These are phyloP conservation scores for Fragaria vesca DNA, from an alignment of 306 rosid genomes.

Conservation along the genomic window DNA sequence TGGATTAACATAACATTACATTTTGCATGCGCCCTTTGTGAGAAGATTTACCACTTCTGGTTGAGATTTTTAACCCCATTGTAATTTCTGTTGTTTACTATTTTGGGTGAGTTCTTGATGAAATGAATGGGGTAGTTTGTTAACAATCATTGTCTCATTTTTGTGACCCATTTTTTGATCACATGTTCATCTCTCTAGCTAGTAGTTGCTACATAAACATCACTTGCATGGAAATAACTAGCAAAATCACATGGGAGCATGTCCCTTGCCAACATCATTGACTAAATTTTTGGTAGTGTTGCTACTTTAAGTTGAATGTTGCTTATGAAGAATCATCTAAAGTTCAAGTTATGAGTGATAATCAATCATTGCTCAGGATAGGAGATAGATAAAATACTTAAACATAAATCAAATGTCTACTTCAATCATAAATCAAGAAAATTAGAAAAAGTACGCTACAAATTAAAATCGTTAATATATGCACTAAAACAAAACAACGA, in stretches of 20 bases:
- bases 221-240: slow-evolving; percentile 16
- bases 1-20: slow-evolving; percentile 1
- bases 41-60: not conserved
- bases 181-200: slow-evolving; percentile 8
- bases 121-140: not conserved
- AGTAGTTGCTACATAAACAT: slow-evolving; percentile 15
- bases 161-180: not conserved
- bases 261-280: slow-evolving; percentile 16
- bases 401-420: not conserved
- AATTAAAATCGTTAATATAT: not conserved
- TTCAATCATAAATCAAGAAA: not conserved
- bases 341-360: not conserved
- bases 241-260: slow-evolving; percentile 25
- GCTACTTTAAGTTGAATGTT: slow-evolving; percentile 16
- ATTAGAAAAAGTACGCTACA: not conserved
- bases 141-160: slow-evolving; percentile 1
- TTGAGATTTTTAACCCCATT: not conserved
- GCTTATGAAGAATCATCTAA: not conserved
- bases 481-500: not conserved
- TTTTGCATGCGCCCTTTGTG: not conserved
- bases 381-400: not conserved
- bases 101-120: not conserved
- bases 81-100: not conserved
- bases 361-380: not conserved
- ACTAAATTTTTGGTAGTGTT: not conserved